These are phyloP conservation scores for Nepenthes alata DNA, from an alignment of 179 eudicot genomes.

Conservation along the genomic window DNA sequence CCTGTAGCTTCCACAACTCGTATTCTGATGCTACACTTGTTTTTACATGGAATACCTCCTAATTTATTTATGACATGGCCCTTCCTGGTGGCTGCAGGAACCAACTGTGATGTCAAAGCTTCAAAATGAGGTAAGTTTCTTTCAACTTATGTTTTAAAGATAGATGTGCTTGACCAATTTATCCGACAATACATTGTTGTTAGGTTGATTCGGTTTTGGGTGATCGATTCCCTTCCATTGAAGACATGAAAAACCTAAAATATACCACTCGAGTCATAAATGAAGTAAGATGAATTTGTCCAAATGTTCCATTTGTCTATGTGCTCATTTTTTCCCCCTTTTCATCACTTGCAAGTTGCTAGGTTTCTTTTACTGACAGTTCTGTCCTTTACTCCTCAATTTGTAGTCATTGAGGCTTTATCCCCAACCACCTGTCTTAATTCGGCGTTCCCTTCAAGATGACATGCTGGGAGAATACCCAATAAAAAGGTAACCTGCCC, in stretches of 20 bases:
- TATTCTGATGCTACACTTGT: too few relatives aligned
- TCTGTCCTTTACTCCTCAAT: not conserved
- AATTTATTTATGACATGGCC: too few relatives aligned
- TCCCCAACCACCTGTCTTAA: constrained; percentile 95
- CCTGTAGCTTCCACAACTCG: too few relatives aligned
- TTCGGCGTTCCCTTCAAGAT: constrained; percentile 81
- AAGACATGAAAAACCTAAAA: constrained; percentile 93
- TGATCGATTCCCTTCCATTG: constrained; percentile 74
- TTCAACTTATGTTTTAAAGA: not conserved
- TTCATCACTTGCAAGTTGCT: too few relatives aligned
- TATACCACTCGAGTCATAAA: constrained; percentile 85
- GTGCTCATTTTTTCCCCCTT: not conserved
- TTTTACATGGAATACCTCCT: too few relatives aligned
- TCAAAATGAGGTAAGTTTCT: constrained; percentile 61
- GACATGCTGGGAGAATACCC: constrained; percentile 84
- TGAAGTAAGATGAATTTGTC: constrained; percentile 47
- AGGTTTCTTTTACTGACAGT: not conserved
- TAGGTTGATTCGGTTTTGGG: constrained; percentile 95
- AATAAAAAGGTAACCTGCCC: constrained; percentile 51
- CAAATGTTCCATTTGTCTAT: not conserved
- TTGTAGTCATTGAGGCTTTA: constrained; percentile 91
- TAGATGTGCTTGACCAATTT: not conserved
- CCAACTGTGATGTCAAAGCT: constrained; percentile 76
- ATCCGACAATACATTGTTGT: constrained; percentile 6
- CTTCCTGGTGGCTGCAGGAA: constrained; percentile 36